phyloP scores from a whole-genome alignment of 2,329 filamentous ascomycete species.

The Nannizzia gypsea region DNA sequence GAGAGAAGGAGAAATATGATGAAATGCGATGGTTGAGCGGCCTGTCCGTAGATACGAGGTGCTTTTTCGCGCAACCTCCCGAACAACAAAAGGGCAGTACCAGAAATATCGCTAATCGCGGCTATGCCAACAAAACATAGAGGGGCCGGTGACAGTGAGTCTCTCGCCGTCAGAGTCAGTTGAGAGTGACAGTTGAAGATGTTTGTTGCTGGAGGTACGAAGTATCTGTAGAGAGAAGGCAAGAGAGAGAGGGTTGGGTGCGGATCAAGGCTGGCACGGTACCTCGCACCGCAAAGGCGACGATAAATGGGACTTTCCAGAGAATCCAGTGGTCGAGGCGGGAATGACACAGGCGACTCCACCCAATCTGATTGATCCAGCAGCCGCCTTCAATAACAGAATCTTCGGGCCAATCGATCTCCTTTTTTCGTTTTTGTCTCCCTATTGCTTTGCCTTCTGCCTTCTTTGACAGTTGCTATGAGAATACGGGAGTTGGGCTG shows the following conservation, averaged over 20 bases:
- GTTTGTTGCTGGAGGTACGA: background rate
- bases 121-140: background rate
- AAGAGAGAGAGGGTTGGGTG: background rate
- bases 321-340: background rate
- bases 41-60: constrained; percentile 1
- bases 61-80: background rate
- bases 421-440: background rate
- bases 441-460: background rate
- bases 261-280: constrained; percentile 1
- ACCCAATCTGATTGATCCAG: constrained; percentile 1
- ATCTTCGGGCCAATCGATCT: background rate
- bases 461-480: background rate
- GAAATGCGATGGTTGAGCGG: background rate
- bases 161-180: background rate
- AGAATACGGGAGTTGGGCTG: background rate
- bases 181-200: background rate
- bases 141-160: background rate
- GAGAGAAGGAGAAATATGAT: background rate
- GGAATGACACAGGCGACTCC: background rate
- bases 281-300: background rate
- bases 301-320: background rate
- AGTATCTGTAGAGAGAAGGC: too few relatives aligned
- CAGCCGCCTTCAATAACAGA: background rate
- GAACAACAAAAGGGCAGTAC: background rate
- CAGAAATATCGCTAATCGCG: constrained; percentile 1